These are phyloP conservation scores for Citrus cavaleriei DNA, from an alignment of 345 rosid species.

Conservation along the genomic window DNA sequence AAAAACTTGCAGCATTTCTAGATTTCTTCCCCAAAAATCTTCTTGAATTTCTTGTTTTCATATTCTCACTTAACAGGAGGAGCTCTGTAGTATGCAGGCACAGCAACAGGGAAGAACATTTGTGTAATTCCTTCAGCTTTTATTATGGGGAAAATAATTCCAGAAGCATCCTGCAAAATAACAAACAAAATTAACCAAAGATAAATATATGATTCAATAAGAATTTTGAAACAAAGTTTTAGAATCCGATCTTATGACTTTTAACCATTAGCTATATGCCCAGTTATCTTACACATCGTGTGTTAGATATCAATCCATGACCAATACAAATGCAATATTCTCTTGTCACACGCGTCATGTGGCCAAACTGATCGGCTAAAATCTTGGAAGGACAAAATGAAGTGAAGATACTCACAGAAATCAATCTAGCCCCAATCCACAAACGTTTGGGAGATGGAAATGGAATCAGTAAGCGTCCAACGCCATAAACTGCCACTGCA, in stretches of 20 bases:
- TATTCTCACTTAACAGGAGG: not conserved
- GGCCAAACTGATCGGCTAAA: too few relatives aligned
- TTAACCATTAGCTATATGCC: too few relatives aligned
- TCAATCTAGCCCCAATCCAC: constrained; percentile 26
- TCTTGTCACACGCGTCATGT: too few relatives aligned
- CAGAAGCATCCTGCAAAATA: constrained; percentile 1
- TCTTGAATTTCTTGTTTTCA: not conserved
- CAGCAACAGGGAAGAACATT: constrained; percentile 1
- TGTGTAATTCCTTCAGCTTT: constrained; percentile 15
- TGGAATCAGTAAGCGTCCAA: constrained; percentile 28
- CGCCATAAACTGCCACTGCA: constrained; percentile 25
- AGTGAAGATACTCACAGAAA: constrained; percentile 16
- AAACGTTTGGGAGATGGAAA: constrained; percentile 32
- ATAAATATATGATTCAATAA: too few relatives aligned
- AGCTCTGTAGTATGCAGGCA: not conserved
- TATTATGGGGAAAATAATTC: constrained; percentile 6
- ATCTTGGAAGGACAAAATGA: not conserved
- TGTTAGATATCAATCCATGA: too few relatives aligned
- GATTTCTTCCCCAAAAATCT: not conserved
- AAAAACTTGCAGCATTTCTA: not conserved
- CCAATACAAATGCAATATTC: too few relatives aligned
- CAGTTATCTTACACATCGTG: not conserved
- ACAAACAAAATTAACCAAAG: not conserved
- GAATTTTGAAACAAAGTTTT: too few relatives aligned
- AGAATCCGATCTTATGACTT: too few relatives aligned